Base-by-base conservation (phyloP, 108 stramenopile genomes). In the Poteriospumella lacustris region DNA sequence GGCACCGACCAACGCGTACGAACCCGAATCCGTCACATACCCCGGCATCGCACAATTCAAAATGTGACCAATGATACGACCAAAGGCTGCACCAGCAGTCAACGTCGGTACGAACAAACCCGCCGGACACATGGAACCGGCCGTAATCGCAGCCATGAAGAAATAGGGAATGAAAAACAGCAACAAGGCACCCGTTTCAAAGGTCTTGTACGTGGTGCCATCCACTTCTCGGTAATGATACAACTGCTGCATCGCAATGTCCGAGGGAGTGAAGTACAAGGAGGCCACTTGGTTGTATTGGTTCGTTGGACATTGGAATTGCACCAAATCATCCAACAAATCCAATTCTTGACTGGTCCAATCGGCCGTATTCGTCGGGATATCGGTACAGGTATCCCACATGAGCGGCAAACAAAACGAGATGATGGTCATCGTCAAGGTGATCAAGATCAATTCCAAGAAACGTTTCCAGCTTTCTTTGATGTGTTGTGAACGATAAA, bases 51-150 rank as follows among this genome's bases (percentile, higher is more conserved):
- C 70, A 56, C 70, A 52, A 33, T 73, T 73, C 28, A 73, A 56
- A 26, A 73, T 52, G 42, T 73, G 70, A 34, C 70, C 70, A 73
- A 44, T 19, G 5, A 73, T 44, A 26, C 70, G 12, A 29, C 70
- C 70, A 56, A 84, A 81, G 24, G 85, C 80, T 31, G 85, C 83
- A 68, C 85, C 85, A 2, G 81, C 41, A 31, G 83, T 26, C 1
- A 85, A 59, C 5, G 85, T 42, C 12, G 85, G 85, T 12, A 73
- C 70, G 24, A 73, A 73, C 31, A 73, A 24, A 39, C 70, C 70
- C 26, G 70, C 47, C 5, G 70, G 70, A 56, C 44, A 44, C 5
- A 73, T 33, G 36, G 70, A 12, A 44, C 70, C 70, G 19, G 12
- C 9, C 42, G 70, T 56, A 5, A 44, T 12, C 9, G 70, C 70